A percentile compares a stretch with the other conserved stretches of the same genome.
Evolutionary conservation across 129 eudicot species (phyloP).

Genomic region (Artemisia tridentata): DNA sequence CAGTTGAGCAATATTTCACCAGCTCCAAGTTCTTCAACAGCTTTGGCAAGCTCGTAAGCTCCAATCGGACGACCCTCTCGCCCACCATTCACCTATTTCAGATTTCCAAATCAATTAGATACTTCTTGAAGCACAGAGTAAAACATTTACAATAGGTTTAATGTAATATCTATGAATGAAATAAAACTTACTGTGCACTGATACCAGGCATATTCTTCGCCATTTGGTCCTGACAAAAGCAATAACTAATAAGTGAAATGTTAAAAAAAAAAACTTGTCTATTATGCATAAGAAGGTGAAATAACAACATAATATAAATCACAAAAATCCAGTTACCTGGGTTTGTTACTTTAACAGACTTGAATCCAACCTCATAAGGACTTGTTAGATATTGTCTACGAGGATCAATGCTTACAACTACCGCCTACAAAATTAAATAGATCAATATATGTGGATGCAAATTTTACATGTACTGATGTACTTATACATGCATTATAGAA

Average conservation of each 20-base stretch:
- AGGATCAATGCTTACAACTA: conserved; percentile 99
- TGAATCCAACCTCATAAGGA: conserved; percentile 66
- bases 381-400: conserved; percentile 80
- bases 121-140: background rate
- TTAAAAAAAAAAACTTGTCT: background rate
- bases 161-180: background rate
- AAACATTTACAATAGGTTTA: background rate
- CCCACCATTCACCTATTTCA: conserved; percentile 88
- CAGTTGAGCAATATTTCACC: conserved; percentile 96
- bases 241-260: background rate
- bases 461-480: background rate
- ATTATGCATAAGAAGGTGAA: background rate
- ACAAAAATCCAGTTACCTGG: conserved; percentile 48
- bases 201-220: conserved; percentile 96
- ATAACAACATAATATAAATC: background rate
- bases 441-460: background rate
- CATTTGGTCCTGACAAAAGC: conserved; percentile 74
- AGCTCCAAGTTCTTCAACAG: conserved; percentile 96
- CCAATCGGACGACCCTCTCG: conserved; percentile 95
- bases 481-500: background rate
- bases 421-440: conserved; percentile 56
- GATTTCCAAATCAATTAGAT: background rate
- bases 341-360: conserved; percentile 58
- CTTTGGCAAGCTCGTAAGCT: conserved; percentile 99
- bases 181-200: conserved; percentile 83